Evolutionary conservation across 1,284 basidiomycete genomes (phyloP).

Genomic region (Tremellales sp.): DNA sequence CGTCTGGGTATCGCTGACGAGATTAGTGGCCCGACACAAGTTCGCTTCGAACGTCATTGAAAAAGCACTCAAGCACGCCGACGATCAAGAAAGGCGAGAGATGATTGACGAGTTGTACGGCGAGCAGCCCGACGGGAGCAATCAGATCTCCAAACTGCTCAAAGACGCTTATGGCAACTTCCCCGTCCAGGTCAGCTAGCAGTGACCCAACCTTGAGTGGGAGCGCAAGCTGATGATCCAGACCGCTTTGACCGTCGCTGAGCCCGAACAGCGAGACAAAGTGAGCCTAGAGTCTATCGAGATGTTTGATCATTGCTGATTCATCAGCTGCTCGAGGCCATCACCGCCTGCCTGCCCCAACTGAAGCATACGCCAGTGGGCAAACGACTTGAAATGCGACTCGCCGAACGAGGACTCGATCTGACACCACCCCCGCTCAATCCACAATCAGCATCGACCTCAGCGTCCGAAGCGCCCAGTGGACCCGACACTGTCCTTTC

Average conservation of each 20-base stretch:
- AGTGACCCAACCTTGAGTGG: too few species aligned
- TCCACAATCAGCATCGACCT: neutral
- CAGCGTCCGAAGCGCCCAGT: slow-evolving; percentile 3
- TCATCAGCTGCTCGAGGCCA: slow-evolving; percentile 30
- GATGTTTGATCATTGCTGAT: neutral
- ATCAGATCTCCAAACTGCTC: slow-evolving; percentile 28
- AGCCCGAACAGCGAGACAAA: slow-evolving; percentile 27
- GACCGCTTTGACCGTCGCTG: slow-evolving; percentile 34
- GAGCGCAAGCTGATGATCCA: slow-evolving; percentile 7
- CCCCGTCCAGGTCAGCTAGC: slow-evolving; percentile 36
- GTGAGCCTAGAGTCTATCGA: too few species aligned
- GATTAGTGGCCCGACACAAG: slow-evolving; percentile 73
- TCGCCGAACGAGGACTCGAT: too few species aligned
- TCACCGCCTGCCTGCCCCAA: slow-evolving; percentile 28
- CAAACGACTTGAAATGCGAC: slow-evolving; percentile 30
- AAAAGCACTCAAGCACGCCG: slow-evolving; percentile 72
- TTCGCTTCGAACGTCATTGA: slow-evolving; percentile 98
- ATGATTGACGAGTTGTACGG: slow-evolving; percentile 71
- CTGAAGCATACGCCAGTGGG: slow-evolving; percentile 41
- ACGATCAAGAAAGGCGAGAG: slow-evolving; percentile 58
- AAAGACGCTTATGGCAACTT: slow-evolving; percentile 43
- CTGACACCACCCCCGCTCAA: too few species aligned
- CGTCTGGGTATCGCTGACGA: neutral
- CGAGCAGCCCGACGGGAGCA: slow-evolving; percentile 21
- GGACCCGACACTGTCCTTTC: neutral